phyloP scores from a whole-genome alignment of 257 asterid genomes.

The Lavandula angustifolia region DNA sequence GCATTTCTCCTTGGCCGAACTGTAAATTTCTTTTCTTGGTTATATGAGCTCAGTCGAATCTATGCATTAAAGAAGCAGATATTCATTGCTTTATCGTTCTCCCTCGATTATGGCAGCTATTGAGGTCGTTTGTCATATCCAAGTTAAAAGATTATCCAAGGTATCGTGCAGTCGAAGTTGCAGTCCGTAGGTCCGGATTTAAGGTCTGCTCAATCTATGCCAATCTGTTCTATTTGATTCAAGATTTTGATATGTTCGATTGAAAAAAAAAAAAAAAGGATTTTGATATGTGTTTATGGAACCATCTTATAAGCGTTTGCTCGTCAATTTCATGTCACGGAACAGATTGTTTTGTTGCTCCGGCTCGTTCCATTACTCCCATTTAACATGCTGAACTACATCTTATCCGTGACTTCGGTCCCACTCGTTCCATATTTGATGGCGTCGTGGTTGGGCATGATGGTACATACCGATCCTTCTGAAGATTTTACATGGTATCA shows the following conservation, averaged over 20 bases:
- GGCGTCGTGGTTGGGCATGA: constrained; percentile 96
- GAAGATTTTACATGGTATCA: no score
- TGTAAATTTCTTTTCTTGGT: constrained; percentile 43
- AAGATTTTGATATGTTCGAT: no score
- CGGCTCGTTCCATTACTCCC: constrained; percentile 90
- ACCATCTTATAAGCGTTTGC: not conserved
- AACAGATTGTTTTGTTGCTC: constrained; percentile 81
- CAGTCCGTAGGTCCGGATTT: constrained; percentile 82
- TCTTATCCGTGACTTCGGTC: constrained; percentile 81
- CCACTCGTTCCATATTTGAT: constrained; percentile 61
- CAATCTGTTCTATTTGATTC: constrained; percentile 1
- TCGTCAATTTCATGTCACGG: constrained; percentile 25
- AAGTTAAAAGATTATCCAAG: constrained; percentile 80
- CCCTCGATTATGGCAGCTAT: constrained; percentile 52
- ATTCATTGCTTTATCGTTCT: constrained; percentile 19
- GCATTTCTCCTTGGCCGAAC: constrained; percentile 98
- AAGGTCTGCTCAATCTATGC: constrained; percentile 49
- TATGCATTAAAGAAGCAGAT: not conserved
- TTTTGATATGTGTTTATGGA: not conserved
- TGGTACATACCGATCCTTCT: constrained; percentile 57
- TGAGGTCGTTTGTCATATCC: constrained; percentile 81
- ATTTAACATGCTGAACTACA: constrained; percentile 86
- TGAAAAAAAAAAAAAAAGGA: no score
- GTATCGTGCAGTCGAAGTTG: constrained; percentile 80
- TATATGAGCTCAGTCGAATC: not conserved